Percentiles rank a stretch among this genome's conserved stretches.
Conservation (phyloP, 1,139 yeast genomes). For the Saccharomyces hybrid region DNA sequence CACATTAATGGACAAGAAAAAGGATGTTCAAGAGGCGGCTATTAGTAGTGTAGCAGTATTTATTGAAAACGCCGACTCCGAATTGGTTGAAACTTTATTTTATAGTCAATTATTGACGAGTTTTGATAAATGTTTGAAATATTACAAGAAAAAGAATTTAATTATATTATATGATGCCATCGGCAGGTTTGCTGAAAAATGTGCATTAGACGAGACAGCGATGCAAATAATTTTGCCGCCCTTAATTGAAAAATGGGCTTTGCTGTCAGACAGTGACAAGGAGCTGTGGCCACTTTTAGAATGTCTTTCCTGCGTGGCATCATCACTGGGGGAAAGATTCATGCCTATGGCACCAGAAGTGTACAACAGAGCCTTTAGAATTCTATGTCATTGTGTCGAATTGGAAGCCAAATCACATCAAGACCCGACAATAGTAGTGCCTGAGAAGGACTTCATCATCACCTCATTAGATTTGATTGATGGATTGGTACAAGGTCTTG, state of each 20-base stretch:
- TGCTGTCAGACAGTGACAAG: conserved; percentile 63
- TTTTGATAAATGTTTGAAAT: conserved; percentile 63
- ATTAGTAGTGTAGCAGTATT: conserved; percentile 80
- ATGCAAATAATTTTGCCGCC: conserved; percentile 69
- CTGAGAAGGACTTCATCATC: conserved; percentile 85
- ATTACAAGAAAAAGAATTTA: conserved; percentile 76
- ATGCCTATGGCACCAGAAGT: conserved; percentile 87
- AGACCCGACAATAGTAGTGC: conserved; percentile 64
- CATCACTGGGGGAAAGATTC: conserved; percentile 73
- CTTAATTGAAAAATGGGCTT: conserved; percentile 69
- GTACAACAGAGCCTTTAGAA: conserved; percentile 68
- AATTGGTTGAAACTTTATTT: conserved; percentile 44
- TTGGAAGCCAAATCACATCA: conserved; percentile 56
- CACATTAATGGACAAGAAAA: conserved; percentile 74
- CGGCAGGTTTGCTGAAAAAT: conserved; percentile 80
- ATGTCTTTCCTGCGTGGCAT: conserved; percentile 87
- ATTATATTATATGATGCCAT: conserved; percentile 81
- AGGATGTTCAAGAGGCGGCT: conserved; percentile 91
- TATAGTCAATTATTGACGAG: conserved; percentile 61
- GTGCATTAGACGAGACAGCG: conserved; percentile 48
- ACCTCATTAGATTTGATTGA: conserved; percentile 85
- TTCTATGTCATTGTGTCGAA: conserved; percentile 60
- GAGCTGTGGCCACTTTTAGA: conserved; percentile 89
- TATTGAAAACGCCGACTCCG: conserved; percentile 66
- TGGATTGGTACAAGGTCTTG: conserved; percentile 87